A percentile compares a stretch with the other conserved stretches of the same genome.
Evolutionary conservation across 306 rosid genomes (phyloP).

Genomic region (Cucurbita maxima): DNA sequence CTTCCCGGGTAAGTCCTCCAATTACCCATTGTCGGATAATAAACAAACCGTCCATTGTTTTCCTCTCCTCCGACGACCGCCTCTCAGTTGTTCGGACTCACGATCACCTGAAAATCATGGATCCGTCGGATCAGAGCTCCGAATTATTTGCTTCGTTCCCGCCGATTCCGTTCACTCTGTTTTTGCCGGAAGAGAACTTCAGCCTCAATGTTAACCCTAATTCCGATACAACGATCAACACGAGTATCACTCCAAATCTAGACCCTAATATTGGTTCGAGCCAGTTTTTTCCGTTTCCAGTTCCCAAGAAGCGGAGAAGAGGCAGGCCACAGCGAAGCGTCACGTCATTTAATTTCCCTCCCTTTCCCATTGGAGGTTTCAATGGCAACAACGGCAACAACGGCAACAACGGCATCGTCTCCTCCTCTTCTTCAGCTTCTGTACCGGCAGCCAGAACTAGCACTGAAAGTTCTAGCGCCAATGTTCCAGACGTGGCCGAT

Average conservation of each 20-base stretch:
- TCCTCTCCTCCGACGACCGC: conserved; percentile 2
- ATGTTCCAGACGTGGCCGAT: conserved; percentile 35
- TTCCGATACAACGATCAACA: conserved; percentile 11
- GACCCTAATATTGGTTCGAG: conserved; percentile 19
- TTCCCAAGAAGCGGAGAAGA: conserved; percentile 80
- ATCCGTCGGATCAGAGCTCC: conserved; percentile 20
- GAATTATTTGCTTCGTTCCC: conserved; percentile 33
- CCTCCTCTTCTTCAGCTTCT: conserved; percentile 16
- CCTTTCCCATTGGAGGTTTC: conserved; percentile 13
- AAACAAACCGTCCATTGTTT: not conserved
- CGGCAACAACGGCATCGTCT: conserved; percentile 20
- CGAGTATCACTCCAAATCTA: conserved; percentile 5
- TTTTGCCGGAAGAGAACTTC: conserved; percentile 21
- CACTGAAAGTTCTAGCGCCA: conserved; percentile 16
- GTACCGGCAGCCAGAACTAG: conserved; percentile 16
- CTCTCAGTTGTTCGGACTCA: not conserved
- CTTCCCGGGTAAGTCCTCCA: not conserved
- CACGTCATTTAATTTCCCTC: conserved; percentile 40
- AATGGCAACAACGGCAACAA: conserved; percentile 18
- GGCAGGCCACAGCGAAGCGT: conserved; percentile 69
- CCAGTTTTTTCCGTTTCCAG: conserved; percentile 41
- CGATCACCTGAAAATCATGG: conserved; percentile 13
- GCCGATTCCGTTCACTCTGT: conserved; percentile 31
- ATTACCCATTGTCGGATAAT: not conserved
- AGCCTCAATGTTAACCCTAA: conserved; percentile 22